Evolutionary conservation across 768 basidiomycete species (phyloP).

Genomic region (Mycena vitilis): DNA sequence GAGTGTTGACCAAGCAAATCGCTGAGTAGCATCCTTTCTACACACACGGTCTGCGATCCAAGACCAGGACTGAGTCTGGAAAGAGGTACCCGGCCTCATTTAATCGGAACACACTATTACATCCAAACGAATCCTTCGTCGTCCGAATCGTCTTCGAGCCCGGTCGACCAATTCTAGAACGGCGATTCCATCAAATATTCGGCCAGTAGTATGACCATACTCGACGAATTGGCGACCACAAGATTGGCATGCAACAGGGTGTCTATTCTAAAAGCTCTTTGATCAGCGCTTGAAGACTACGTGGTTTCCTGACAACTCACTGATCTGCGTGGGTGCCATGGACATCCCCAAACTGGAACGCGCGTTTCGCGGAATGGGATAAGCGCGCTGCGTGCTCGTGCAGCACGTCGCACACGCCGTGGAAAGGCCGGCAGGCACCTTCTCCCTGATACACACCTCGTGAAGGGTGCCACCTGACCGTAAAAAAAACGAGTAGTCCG

Average conservation of each 20-base stretch:
- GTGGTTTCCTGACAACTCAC: neutral
- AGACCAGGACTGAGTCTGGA: too few relatives aligned
- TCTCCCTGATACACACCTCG: too few relatives aligned
- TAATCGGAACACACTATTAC: too few relatives aligned
- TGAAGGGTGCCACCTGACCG: too few relatives aligned
- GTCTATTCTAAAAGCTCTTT: neutral
- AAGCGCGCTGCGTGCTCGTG: too few relatives aligned
- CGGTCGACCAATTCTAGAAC: neutral
- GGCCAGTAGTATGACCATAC: neutral
- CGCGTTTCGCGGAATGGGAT: constrained; percentile 14
- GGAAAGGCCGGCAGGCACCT: too few relatives aligned
- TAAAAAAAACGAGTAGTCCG: too few relatives aligned
- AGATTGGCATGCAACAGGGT: constrained; percentile 5
- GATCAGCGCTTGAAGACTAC: neutral
- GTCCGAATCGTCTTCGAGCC: neutral
- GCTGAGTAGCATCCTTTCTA: too few relatives aligned
- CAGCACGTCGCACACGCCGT: too few relatives aligned
- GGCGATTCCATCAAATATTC: neutral
- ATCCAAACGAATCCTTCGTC: neutral
- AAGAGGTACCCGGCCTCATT: too few relatives aligned
- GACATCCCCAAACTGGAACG: neutral
- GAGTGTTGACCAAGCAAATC: too few relatives aligned
- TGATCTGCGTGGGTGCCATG: neutral
- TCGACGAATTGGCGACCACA: neutral
- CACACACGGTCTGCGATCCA: too few relatives aligned